Evolutionary conservation across 202 grass and related monocot genomes (phyloP), one percentile per base, ranked within the genome.

Genomic region (Saccharum hybrid): DNA sequence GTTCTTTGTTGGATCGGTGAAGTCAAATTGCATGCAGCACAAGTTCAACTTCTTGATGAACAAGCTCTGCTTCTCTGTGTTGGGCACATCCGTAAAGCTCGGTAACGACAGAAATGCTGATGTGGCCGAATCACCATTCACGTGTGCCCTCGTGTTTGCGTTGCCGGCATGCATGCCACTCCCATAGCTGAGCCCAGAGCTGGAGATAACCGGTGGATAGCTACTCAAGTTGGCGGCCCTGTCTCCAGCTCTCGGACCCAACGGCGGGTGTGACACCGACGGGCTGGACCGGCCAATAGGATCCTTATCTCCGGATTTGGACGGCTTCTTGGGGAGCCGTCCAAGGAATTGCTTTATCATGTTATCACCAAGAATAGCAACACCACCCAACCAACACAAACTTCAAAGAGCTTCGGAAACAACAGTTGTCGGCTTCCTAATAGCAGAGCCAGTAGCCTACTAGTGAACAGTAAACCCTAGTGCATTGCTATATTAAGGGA

Each of bases 301-400:
- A 71, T 93, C 93, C 79, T 85, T 96, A 75, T 96, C 93, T 26
- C 87, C 86, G 0, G 88, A 96, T 82, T 96, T 93, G 43, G 88
- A 91, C 6, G 72, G 59, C 86, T 96, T 96, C 86, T 90, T 90
- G 5, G 93, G 93, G 75, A 94, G 87, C 83, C 88, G 83, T 16
- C 91, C 91, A 68, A 96, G 85, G 66, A 96, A 85, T 82, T 93
- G 90, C 86, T 96, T 96, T 79, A 96, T 96, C 93, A 96, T 96
- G 14, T 77, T 96, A 76, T 74, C 82, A 15, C 71, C 63, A 23
- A 71, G 77, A 74, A 63, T 36, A 81, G 41, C 40, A 15, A 80
- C 26, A 15, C 15, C 52, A 52, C 40, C 63, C 63, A 46, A 5
- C 63, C 63, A 46, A 7, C 68, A 83, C 49, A 14, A 64, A 62